phyloP scores from a whole-genome alignment of 257 asterid species.

The Paraleonurus japonicus region DNA sequence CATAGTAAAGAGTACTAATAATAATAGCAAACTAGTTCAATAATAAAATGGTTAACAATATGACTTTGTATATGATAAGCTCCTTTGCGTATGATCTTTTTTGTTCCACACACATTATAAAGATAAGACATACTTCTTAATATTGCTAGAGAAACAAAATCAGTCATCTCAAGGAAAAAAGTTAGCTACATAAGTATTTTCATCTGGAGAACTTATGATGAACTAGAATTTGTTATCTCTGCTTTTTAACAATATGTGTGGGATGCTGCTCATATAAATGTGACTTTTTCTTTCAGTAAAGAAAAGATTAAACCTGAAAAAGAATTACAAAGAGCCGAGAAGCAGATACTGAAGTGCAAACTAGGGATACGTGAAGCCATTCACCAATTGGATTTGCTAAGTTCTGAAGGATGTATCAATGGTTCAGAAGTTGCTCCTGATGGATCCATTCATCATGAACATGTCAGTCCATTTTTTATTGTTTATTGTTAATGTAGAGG shows the following conservation, averaged over 20 bases:
- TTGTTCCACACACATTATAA: neutral
- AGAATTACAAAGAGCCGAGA: slow-evolving; percentile 81
- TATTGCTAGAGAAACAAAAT: slow-evolving; percentile 10
- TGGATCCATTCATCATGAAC: slow-evolving; percentile 92
- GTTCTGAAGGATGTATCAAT: slow-evolving; percentile 70
- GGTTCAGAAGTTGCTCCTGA: slow-evolving; percentile 73
- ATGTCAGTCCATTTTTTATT: slow-evolving; percentile 48
- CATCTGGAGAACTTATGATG: slow-evolving; percentile 2
- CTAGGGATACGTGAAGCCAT: slow-evolving; percentile 94
- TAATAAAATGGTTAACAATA: neutral
- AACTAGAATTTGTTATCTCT: slow-evolving; percentile 3
- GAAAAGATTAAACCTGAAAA: slow-evolving; percentile 91
- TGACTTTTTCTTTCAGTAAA: slow-evolving; percentile 52
- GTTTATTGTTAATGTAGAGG: neutral
- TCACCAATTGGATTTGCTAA: slow-evolving; percentile 75
- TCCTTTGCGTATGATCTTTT: neutral
- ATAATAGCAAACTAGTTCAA: neutral
- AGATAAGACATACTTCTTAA: neutral
- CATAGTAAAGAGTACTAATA: neutral
- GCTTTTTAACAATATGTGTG: neutral
- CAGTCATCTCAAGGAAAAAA: neutral
- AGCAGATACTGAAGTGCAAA: slow-evolving; percentile 83
- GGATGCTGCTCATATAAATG: slow-evolving; percentile 19
- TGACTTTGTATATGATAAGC: neutral
- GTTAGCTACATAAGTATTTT: slow-evolving; percentile 1